Base-by-base conservation (phyloP, 2,329 filamentous ascomycete genomes). In the Lachnum nothofagi region DNA sequence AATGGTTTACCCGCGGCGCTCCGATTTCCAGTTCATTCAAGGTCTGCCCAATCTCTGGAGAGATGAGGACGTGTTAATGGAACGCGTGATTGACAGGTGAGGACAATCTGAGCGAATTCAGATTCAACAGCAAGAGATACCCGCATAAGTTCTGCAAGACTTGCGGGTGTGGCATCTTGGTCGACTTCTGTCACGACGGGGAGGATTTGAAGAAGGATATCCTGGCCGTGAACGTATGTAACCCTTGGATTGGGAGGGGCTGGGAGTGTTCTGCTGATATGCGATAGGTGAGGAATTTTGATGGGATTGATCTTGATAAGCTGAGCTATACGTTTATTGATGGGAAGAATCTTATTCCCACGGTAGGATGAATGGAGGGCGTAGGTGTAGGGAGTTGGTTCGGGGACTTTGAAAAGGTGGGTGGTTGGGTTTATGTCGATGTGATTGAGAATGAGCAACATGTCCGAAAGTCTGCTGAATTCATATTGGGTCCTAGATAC, bases 1-100 rank as follows among this genome's bases (percentile, higher is more conserved):
- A 14, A 71, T 65, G 48, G 43, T 66, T 27, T 58, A 68, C 22
- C 62, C 66, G 12, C 43, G 24, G 33, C 43, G 49, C 2, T 22
- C 40, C 17, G 53, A 60, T 40, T 35, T 58, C 6, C 38, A 52
- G 4, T 50, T 57, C 20, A 41, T 24, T 4, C 29, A 46, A 42
- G 57, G 57, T 53, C 49, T 16, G 1, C 33, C 16, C 2, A 14
- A 6, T 16, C 7, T 35, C 16, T 17, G 16, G 31, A 22, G 17
- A 19, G 19, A 39, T 27, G 31, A 42, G 24, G 29, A 10, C 17
- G 16, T n/a, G 34, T 10, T 25, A 7, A 48, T 25, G n/a, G 37
- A 27, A 39, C 25, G 25, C 12, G 25, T 29, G 16, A 9, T 37
- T n/a, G 20, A 20, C 33, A 57, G 55, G 51, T 22, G 50, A 54